Evolutionary conservation across 2,329 filamentous ascomycete species (phyloP), one percentile per base, ranked within the genome.

Genomic region (Neocatenulostroma microsporum): DNA sequence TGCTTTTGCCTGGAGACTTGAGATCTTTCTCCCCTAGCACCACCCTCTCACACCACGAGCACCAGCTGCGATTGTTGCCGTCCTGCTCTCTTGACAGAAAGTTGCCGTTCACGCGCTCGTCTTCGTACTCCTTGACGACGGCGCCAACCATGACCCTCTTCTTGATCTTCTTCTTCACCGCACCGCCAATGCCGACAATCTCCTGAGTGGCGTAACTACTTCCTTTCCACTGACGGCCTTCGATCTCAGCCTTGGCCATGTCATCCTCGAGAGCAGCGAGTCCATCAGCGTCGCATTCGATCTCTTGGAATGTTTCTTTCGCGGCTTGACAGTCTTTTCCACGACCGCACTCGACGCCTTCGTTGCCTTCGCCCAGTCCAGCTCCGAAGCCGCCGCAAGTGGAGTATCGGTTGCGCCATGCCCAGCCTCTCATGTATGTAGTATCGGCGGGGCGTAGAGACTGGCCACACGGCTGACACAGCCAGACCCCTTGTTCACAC

Each of bases 331-430:
- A 96, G 23, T 69, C 60, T n/a, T 67, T 65, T 26, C 80, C 81
- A n/a, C 85, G 77, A 0, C 86, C 88, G 56, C 88, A 96, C 45
- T 85, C 79, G 11, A 95, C 86, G 20, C 87, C 88, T 50, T 89
- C 81, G 52, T 87, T 80, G 21, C 86, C 87, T 50, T 94, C 85
- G 28, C 87, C 86, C 20, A 94, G 85, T 4, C 88, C 88, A 0
- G 84, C 88, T 17, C 87, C 86, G 0, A 93, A 70, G 2, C 85
- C 84, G 14, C 88, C 82, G 0, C 85, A 78, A 47, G 85, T 82
- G 12, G 70, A 71, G 58, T 94, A 95, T 17, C 85, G 78, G 26
- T 77, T 84, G 34, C 88, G 80, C 88, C 88, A 95, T 44, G 78
- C 82, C 87, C 88, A 95, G 37, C 88, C 84, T 3, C 73, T 68